phyloP scores from a whole-genome alignment of 768 basidiomycete species.

The Lactifluus echinatus region DNA sequence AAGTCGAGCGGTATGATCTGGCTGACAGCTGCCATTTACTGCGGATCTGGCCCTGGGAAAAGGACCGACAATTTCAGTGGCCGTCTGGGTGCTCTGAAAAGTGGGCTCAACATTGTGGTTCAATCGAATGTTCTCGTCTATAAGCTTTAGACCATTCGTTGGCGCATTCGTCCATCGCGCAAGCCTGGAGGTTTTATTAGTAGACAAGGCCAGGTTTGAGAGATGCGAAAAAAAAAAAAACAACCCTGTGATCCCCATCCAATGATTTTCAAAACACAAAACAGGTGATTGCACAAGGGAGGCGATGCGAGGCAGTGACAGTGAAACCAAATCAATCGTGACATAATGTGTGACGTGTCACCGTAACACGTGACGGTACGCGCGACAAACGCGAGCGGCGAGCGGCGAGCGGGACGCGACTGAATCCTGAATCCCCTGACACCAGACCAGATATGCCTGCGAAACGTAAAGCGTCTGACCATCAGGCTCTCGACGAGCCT shows the following conservation, averaged over 20 bases:
- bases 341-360: background rate
- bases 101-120: conserved; percentile 56
- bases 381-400: background rate
- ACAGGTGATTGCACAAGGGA: background rate
- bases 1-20: conserved; percentile 66
- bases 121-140: conserved; percentile 55
- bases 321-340: background rate
- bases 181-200: conserved; percentile 34
- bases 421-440: background rate
- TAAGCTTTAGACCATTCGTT: conserved; percentile 55
- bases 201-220: background rate
- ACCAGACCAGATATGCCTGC: conserved; percentile 24
- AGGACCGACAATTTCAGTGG: conserved; percentile 19
- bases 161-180: conserved; percentile 84
- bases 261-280: background rate
- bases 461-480: conserved; percentile 26
- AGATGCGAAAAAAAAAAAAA: background rate
- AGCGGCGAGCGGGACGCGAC: too few species aligned
- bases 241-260: conserved; percentile 22
- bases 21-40: conserved; percentile 66
- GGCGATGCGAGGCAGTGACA: background rate
- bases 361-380: background rate
- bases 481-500: conserved; percentile 14
- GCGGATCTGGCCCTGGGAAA: conserved; percentile 43
- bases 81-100: conserved; percentile 10